Conservation (phyloP, 805 yeast species). For the Ogataea populi-albae region DNA sequence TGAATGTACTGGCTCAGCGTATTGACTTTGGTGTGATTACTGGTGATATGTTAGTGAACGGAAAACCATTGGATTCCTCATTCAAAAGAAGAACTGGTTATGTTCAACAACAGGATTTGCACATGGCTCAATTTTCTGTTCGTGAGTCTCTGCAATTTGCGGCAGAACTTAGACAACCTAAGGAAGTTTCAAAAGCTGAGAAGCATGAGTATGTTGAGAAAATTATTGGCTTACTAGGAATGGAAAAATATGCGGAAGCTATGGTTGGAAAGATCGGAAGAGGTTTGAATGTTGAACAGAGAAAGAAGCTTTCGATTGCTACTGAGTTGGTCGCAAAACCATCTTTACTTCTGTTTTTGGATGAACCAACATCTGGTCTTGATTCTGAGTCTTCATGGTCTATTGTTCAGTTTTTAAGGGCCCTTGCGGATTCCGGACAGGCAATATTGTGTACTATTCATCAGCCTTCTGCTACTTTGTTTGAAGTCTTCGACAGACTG, state of each 20-base stretch:
- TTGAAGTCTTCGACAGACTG: conserved; percentile 42
- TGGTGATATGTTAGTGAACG: conserved; percentile 56
- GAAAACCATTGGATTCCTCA: conserved; percentile 46
- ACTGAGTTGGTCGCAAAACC: conserved; percentile 56
- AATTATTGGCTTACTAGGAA: conserved; percentile 38
- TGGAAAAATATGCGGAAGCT: conserved; percentile 50
- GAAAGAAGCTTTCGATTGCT: conserved; percentile 52
- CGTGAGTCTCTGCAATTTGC: conserved; percentile 49
- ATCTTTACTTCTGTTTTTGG: conserved; percentile 49
- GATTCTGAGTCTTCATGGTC: conserved; percentile 60
- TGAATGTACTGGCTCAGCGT: conserved; percentile 53
- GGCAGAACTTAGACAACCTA: conserved; percentile 48
- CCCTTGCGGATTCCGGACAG: conserved; percentile 49
- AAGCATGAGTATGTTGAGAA: conserved; percentile 43
- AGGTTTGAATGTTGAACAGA: conserved; percentile 53
- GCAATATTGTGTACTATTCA: conserved; percentile 56
- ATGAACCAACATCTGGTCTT: conserved; percentile 60
- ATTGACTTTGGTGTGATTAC: conserved; percentile 49
- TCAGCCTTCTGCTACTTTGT: conserved; percentile 48
- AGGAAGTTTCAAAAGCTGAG: conserved; percentile 36
- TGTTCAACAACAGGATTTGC: conserved; percentile 55
- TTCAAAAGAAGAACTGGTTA: conserved; percentile 54
- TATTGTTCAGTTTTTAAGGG: conserved; percentile 48
- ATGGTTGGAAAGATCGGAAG: conserved; percentile 44
- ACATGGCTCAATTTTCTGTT: conserved; percentile 49